Conservation (phyloP, 345 rosid genomes). For the Lepidium sativum region DNA sequence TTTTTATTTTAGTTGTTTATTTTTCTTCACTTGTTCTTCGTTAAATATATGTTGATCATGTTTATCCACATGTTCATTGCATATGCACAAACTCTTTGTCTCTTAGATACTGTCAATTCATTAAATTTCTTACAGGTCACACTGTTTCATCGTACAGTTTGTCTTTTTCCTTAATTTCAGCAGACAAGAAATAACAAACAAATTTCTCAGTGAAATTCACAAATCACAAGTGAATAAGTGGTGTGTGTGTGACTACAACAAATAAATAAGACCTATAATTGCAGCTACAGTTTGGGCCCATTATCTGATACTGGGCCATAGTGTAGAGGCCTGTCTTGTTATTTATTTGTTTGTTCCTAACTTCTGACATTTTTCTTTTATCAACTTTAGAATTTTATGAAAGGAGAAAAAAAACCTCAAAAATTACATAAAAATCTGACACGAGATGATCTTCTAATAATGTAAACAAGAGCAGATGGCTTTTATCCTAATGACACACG, state of each 20-base stretch:
- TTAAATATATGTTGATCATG: slow-evolving; percentile 2
- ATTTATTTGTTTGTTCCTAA: neutral
- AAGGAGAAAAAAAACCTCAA: too few relatives aligned
- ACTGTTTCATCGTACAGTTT: slow-evolving; percentile 1
- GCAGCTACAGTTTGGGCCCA: neutral
- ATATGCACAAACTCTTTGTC: neutral
- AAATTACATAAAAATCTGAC: too few relatives aligned
- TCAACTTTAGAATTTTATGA: too few relatives aligned
- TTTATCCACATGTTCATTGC: slow-evolving; percentile 9
- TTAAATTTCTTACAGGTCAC: slow-evolving; percentile 1
- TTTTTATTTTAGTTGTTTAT: too few relatives aligned
- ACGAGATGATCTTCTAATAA: too few relatives aligned
- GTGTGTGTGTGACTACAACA: too few relatives aligned
- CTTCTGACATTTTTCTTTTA: too few relatives aligned
- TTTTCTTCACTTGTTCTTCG: too few relatives aligned
- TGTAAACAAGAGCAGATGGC: too few relatives aligned
- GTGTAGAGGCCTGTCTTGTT: neutral
- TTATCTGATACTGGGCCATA: neutral
- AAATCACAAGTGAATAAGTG: too few relatives aligned
- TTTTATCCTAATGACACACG: too few relatives aligned
- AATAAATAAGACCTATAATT: neutral
- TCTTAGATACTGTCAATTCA: slow-evolving; percentile 13
- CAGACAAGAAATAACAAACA: slow-evolving; percentile 9
- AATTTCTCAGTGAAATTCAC: too few relatives aligned
- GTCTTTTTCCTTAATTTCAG: slow-evolving; percentile 1